These are phyloP conservation scores for Fusarium brachygibbosum DNA, from an alignment of 2,329 filamentous ascomycete genomes.

Conservation along the genomic window DNA sequence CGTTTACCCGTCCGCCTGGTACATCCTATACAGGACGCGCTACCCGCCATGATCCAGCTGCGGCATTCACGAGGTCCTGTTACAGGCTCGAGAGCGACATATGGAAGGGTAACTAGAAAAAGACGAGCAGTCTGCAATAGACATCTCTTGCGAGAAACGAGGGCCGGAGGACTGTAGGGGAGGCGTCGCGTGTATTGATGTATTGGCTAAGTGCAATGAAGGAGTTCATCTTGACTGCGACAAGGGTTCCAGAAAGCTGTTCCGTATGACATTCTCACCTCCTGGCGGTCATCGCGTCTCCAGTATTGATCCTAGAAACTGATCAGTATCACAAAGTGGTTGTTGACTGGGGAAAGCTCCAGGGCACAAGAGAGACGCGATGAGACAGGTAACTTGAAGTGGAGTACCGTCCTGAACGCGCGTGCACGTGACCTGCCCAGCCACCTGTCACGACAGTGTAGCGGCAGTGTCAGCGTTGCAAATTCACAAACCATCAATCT, in stretches of 20 bases:
- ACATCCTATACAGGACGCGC: conserved; percentile 51
- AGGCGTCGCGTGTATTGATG: conserved; percentile 74
- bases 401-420: conserved; percentile 22
- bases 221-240: conserved; percentile 57
- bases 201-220: conserved; percentile 55
- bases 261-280: conserved; percentile 32
- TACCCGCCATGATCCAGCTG: conserved; percentile 59
- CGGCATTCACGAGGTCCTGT: conserved; percentile 65
- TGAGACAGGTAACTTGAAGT: conserved; percentile 6
- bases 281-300: conserved; percentile 32
- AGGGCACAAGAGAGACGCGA: conserved; percentile 25
- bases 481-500: not conserved
- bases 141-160: conserved; percentile 78
- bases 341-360: conserved; percentile 32
- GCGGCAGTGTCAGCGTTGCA: not conserved
- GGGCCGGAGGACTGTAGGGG: conserved; percentile 83
- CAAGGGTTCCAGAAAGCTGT: conserved; percentile 26
- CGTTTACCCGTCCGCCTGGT: conserved; percentile 68
- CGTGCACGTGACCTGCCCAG: conserved; percentile 48
- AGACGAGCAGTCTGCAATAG: conserved; percentile 60
- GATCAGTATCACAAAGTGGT: conserved; percentile 35
- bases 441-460: not conserved
- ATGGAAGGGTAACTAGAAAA: conserved; percentile 57
- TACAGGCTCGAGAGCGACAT: conserved; percentile 74
- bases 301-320: conserved; percentile 31